Conservation (phyloP, 192 early-diverging fungal species). For the Mortierella antarctica region DNA sequence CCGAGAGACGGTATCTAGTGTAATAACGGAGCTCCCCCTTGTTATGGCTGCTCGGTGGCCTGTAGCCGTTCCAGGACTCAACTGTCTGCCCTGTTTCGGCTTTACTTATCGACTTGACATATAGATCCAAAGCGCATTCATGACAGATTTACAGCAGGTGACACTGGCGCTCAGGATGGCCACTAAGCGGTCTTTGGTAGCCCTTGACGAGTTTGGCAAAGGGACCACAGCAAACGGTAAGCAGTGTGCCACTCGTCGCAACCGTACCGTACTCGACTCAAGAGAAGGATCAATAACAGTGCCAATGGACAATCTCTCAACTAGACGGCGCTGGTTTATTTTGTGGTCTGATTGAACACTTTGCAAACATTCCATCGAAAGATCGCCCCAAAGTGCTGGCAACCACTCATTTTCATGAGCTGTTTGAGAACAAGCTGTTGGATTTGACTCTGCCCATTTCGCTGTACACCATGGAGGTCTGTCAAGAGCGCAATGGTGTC, state of each 20-base stretch:
- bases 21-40: neutral
- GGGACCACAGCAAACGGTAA: slow-evolving; percentile 70
- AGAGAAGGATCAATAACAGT: slow-evolving; percentile 12
- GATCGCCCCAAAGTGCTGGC: slow-evolving; percentile 77
- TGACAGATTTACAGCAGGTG: slow-evolving; percentile 78
- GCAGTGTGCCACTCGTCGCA: neutral
- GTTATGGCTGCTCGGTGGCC: no score
- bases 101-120: neutral
- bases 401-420: slow-evolving; percentile 90
- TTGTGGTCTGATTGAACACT: slow-evolving; percentile 72
- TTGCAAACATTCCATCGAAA: slow-evolving; percentile 51
- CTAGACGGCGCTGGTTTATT: slow-evolving; percentile 85
- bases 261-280: neutral
- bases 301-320: neutral
- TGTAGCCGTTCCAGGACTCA: no score
- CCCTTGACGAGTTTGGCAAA: slow-evolving; percentile 91
- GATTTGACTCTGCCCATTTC: slow-evolving; percentile 49
- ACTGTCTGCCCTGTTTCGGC: neutral
- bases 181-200: slow-evolving; percentile 66
- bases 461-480: slow-evolving; percentile 70
- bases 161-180: slow-evolving; percentile 59
- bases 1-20: slow-evolving; percentile 73
- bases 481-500: slow-evolving; percentile 43
- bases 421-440: slow-evolving; percentile 62
- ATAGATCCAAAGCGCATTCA: slow-evolving; percentile 77